Evolutionary conservation across 2,329 filamentous ascomycete species (phyloP).

Genomic region (Achaetomium macrosporum): DNA sequence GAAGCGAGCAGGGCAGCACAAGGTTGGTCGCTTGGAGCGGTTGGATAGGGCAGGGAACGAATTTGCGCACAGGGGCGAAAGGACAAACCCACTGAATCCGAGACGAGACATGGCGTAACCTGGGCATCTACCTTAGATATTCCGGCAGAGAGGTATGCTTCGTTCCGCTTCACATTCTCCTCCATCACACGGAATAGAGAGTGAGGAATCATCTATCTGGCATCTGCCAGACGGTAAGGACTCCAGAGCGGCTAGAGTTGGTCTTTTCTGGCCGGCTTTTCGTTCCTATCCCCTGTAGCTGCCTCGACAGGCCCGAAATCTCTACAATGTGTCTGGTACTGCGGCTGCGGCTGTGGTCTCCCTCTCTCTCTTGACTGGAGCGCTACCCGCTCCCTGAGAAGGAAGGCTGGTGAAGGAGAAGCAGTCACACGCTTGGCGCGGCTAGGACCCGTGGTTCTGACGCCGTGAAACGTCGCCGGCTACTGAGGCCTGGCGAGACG

Average conservation of each 20-base stretch:
- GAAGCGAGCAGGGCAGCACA: constrained; percentile 3
- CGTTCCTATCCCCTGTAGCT: neutral
- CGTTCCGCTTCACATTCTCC: neutral
- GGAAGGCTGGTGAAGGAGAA: neutral
- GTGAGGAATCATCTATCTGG: neutral
- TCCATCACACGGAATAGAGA: neutral
- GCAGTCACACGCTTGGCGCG: constrained; percentile 12
- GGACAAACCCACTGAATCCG: neutral
- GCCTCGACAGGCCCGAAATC: neutral
- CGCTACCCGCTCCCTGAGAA: neutral
- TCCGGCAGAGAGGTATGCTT: neutral
- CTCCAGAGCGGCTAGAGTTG: neutral
- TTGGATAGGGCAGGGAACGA: neutral
- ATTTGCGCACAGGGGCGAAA: neutral
- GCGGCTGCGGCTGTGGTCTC: constrained; percentile 5
- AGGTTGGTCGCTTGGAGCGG: constrained; percentile 1
- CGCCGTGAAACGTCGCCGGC: constrained; percentile 5
- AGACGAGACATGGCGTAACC: neutral
- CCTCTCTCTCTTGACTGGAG: neutral
- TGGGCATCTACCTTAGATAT: neutral
- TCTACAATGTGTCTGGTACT: neutral
- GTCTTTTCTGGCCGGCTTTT: neutral
- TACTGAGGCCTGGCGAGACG: neutral
- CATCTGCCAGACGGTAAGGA: neutral
- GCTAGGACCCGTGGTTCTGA: constrained; percentile 8